Conservation (phyloP, 1,284 basidiomycete genomes). For the Trametes sp. region DNA sequence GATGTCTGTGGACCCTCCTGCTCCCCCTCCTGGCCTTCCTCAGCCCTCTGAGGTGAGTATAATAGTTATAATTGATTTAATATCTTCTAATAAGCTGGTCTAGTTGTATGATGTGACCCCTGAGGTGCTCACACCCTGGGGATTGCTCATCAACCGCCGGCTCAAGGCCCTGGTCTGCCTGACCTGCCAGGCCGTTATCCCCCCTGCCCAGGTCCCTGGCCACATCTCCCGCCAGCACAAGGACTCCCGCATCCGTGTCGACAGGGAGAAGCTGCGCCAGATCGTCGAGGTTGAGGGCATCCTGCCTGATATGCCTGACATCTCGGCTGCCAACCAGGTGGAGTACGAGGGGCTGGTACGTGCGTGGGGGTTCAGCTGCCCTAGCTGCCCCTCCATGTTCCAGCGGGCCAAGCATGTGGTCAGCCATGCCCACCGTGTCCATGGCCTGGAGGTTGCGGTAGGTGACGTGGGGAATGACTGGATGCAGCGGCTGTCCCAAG, state of each 20-base stretch:
- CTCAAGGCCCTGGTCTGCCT: slow-evolving; percentile 13
- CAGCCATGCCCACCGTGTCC: neutral
- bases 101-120: slow-evolving; percentile 4
- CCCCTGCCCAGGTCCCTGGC: neutral
- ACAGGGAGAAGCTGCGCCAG: neutral
- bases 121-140: neutral
- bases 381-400: neutral
- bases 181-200: neutral
- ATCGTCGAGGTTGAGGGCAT: neutral
- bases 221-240: slow-evolving; percentile 4
- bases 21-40: neutral
- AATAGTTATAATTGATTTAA: neutral
- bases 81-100: neutral
- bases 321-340: neutral
- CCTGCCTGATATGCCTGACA: neutral
- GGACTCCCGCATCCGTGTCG: neutral
- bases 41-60: neutral
- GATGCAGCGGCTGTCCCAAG: neutral
- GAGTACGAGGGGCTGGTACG: neutral
- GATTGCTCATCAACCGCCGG: slow-evolving; percentile 7
- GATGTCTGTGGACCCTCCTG: neutral
- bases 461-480: neutral
- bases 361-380: neutral
- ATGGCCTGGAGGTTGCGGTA: neutral
- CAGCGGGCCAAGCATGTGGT: neutral